These are phyloP conservation scores for Kazachstania bromeliacearum DNA, from an alignment of 805 yeast species.

Conservation along the genomic window DNA sequence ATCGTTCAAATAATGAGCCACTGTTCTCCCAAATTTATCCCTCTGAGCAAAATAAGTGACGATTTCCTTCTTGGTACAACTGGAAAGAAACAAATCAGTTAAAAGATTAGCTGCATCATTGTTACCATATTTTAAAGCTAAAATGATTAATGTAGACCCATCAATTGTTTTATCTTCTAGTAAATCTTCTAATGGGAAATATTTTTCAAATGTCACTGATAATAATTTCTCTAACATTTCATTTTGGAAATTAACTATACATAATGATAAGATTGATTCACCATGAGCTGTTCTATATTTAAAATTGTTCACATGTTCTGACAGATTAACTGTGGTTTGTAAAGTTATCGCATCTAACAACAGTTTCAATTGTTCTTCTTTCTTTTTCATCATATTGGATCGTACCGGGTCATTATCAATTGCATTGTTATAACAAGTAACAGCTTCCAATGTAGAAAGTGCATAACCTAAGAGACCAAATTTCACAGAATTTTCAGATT, in stretches of 20 bases:
- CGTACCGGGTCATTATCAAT: not conserved
- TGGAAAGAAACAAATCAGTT: slow-evolving; percentile 34
- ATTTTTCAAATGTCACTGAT: slow-evolving; percentile 31
- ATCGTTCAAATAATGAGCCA: slow-evolving; percentile 68
- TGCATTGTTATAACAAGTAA: slow-evolving; percentile 39
- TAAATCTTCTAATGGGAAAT: slow-evolving; percentile 59
- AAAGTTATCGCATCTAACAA: slow-evolving; percentile 18
- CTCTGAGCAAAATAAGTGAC: slow-evolving; percentile 37
- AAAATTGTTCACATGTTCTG: slow-evolving; percentile 19
- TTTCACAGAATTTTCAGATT: slow-evolving; percentile 32
- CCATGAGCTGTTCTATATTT: slow-evolving; percentile 44
- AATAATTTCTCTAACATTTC: slow-evolving; percentile 40
- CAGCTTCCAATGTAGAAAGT: slow-evolving; percentile 77
- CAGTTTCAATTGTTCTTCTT: slow-evolving; percentile 15
- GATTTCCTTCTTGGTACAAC: slow-evolving; percentile 40
- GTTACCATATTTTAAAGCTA: slow-evolving; percentile 51
- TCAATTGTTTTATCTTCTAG: slow-evolving; percentile 49
- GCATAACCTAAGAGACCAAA: slow-evolving; percentile 67
- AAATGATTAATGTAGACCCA: slow-evolving; percentile 48
- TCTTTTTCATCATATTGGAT: not conserved
- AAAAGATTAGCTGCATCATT: slow-evolving; percentile 39
- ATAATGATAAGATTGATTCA: slow-evolving; percentile 60
- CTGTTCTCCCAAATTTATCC: slow-evolving; percentile 48
- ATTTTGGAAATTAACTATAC: slow-evolving; percentile 41
- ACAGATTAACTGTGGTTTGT: slow-evolving; percentile 4